Evolutionary conservation across 192 early-diverging fungal species (phyloP).

Genomic region (Paraglomus brasilianum): DNA sequence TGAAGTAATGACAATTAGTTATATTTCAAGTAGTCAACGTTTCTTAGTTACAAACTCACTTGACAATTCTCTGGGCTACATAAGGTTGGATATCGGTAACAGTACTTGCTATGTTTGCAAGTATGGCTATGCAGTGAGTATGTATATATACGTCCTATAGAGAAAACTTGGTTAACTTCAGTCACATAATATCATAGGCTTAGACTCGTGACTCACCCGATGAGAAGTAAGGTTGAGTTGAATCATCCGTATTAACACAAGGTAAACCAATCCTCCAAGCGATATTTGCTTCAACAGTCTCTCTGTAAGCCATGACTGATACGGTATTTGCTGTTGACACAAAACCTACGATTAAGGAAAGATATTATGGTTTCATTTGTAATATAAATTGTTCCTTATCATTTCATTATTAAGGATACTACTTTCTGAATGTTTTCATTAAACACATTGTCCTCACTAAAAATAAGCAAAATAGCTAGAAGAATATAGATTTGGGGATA

Average conservation of each 20-base stretch:
- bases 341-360: background rate
- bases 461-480: slow-evolving; percentile 61
- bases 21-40: background rate
- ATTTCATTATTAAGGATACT: slow-evolving; percentile 40
- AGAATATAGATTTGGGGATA: slow-evolving; percentile 69
- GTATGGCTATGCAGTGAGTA: slow-evolving; percentile 59
- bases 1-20: background rate
- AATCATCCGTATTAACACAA: slow-evolving; percentile 65
- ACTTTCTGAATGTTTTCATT: slow-evolving; percentile 73
- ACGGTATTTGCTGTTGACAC: slow-evolving; percentile 49
- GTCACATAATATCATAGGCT: background rate
- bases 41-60: slow-evolving; percentile 35
- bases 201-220: slow-evolving; percentile 46
- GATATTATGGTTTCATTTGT: background rate
- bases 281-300: slow-evolving; percentile 62
- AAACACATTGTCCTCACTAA: slow-evolving; percentile 71
- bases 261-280: slow-evolving; percentile 61
- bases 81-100: slow-evolving; percentile 62
- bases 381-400: background rate
- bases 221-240: slow-evolving; percentile 68
- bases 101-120: slow-evolving; percentile 63
- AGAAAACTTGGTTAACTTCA: background rate
- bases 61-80: slow-evolving; percentile 69
- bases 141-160: slow-evolving; percentile 68
- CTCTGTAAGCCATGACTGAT: slow-evolving; percentile 73